These are phyloP conservation scores for Diaporthe citrichinensis DNA, from an alignment of 2,329 filamentous ascomycete genomes.

Conservation along the genomic window DNA sequence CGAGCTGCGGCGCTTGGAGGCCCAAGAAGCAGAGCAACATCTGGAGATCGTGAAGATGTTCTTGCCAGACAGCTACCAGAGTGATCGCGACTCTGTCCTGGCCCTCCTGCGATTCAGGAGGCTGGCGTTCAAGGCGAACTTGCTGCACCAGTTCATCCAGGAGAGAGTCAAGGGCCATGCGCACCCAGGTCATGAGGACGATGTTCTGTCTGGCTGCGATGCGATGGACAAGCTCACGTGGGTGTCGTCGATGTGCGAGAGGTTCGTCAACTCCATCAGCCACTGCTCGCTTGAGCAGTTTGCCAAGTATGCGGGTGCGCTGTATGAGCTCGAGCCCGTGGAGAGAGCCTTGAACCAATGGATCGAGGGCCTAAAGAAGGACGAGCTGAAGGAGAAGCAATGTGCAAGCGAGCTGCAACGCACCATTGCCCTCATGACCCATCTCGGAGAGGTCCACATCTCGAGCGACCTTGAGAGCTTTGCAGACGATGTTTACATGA, in stretches of 20 bases:
- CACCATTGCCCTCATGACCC: constrained; percentile 88
- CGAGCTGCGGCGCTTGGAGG: constrained; percentile 87
- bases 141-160: constrained; percentile 83
- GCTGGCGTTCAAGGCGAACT: constrained; percentile 86
- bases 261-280: constrained; percentile 85
- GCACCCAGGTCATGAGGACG: constrained; percentile 80
- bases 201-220: constrained; percentile 84
- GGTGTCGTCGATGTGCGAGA: constrained; percentile 86
- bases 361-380: constrained; percentile 86
- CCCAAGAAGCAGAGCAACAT: constrained; percentile 90
- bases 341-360: constrained; percentile 90
- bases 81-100: constrained; percentile 87
- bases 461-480: constrained; percentile 78
- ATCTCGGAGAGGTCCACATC: constrained; percentile 86
- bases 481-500: constrained; percentile 85
- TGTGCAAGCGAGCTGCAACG: constrained; percentile 86
- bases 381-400: constrained; percentile 88
- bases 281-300: constrained; percentile 86
- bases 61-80: constrained; percentile 85
- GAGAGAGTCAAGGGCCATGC: constrained; percentile 80
- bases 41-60: constrained; percentile 91
- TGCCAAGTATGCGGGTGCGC: constrained; percentile 80
- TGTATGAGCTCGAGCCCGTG: constrained; percentile 91
- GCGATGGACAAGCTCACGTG: constrained; percentile 88
- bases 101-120: constrained; percentile 90